Percentiles rank a stretch among this genome's conserved stretches.
Evolutionary conservation across 2,329 filamentous ascomycete species (phyloP).

Genomic region (Arachnopeziza araneosa): DNA sequence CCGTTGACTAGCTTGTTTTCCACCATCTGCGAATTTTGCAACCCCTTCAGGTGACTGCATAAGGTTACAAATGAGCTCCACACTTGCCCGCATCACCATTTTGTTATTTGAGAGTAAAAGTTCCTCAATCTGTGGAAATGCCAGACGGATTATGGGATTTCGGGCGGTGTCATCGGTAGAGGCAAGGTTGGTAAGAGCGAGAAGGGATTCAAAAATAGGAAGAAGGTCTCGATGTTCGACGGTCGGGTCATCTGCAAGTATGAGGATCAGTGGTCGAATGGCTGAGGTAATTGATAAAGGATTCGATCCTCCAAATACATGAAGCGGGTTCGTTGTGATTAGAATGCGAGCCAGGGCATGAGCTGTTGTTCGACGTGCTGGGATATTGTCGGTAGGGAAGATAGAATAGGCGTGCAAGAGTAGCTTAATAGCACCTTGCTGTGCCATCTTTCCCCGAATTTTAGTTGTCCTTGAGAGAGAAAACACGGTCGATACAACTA

Average conservation of each 20-base stretch:
- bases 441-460: constrained; percentile 73
- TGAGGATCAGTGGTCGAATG: constrained; percentile 73
- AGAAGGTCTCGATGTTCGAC: constrained; percentile 69
- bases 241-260: constrained; percentile 61
- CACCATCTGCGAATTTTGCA: constrained; percentile 62
- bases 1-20: constrained; percentile 62
- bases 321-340: constrained; percentile 77
- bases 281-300: constrained; percentile 70
- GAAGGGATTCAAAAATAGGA: constrained; percentile 82
- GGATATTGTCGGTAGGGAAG: constrained; percentile 48
- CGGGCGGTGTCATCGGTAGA: constrained; percentile 63
- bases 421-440: constrained; percentile 88
- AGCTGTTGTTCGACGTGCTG: constrained; percentile 55
- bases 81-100: constrained; percentile 73
- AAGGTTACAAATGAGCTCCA: constrained; percentile 89
- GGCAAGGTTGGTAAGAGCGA: constrained; percentile 91
- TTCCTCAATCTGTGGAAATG: constrained; percentile 76
- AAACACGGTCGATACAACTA: constrained; percentile 72
- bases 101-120: constrained; percentile 71
- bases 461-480: constrained; percentile 69
- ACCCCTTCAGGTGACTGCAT: constrained; percentile 64
- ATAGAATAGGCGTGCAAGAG: constrained; percentile 65
- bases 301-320: constrained; percentile 76
- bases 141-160: constrained; percentile 63
- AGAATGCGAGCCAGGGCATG: constrained; percentile 81